Percentiles rank a stretch among this genome's conserved stretches.
Conservation (phyloP, 148 eudicot genomes). For the Chenopodium berlandieri region DNA sequence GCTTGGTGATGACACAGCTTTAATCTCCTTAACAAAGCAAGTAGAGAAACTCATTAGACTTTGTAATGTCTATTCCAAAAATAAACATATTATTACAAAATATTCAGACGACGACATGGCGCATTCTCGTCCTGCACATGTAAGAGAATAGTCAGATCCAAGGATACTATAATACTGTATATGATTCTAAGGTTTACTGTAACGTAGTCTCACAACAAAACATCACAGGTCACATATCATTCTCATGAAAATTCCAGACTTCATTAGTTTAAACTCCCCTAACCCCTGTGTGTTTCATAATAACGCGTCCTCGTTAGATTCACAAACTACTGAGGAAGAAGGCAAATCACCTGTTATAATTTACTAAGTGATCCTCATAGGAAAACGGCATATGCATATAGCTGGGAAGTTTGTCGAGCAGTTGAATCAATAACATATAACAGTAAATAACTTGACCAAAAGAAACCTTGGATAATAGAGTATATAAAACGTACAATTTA, state of each 20-base stretch:
- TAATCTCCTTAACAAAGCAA: not conserved
- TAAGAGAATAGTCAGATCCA: not conserved
- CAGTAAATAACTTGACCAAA: no score
- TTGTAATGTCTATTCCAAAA: not conserved
- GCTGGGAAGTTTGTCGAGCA: not conserved
- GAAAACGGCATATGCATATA: not conserved
- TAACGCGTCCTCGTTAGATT: not conserved
- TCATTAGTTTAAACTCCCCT: not conserved
- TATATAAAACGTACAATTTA: no score
- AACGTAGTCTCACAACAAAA: not conserved
- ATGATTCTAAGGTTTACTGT: no score
- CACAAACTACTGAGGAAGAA: not conserved
- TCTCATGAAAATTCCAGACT: not conserved
- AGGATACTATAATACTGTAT: not conserved
- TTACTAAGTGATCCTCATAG: not conserved
- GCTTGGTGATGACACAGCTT: not conserved
- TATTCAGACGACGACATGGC: not conserved
- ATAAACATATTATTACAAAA: not conserved
- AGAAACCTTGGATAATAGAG: no score
- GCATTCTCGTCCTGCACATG: constrained; percentile 10
- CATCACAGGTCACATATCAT: not conserved
- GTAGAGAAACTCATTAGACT: not conserved
- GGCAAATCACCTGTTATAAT: not conserved
- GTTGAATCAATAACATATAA: not conserved
- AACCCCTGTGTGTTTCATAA: not conserved